Base-by-base conservation (phyloP, 768 basidiomycete species). In the Collybiopsis luxurians region DNA sequence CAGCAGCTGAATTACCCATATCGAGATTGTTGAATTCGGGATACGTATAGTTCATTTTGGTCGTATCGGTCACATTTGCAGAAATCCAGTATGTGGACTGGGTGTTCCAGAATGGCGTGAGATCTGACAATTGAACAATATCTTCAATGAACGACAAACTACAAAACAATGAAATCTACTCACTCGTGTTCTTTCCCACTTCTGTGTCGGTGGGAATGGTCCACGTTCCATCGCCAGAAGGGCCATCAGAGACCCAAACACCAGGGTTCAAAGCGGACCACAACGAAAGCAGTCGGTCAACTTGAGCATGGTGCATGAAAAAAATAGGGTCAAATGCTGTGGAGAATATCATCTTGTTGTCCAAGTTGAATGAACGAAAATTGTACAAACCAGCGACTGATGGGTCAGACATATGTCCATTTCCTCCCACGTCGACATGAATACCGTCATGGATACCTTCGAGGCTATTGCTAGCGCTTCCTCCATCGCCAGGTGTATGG, bases 271-370 rank as follows among this genome's bases (percentile, higher is more conserved):
- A 57, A 1, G 77, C 80, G 4, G 72, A 67, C 82, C 81, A 83
- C 17, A 83, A 67, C 6, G 79, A 70, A 23, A 82, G 67, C 59
- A 81, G n/a, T 21, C 81, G 76, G 57, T 84, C 82, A 24, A 82
- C 79, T 45, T 84, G 79, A 57, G 65, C 59, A 61, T 84, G 82
- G 59, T 83, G 82, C 58, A 83, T 62, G 65, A 72, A 82, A 70
- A 84, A 82, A 59, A 81, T 75, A 0, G 80, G 79, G 61, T 83
- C 82, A 57, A 80, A 79, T 0, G 69, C 80, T 78, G 53, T 15
- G 30, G 23, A 24, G 12, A 21, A 17, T 23, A 38, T 59, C 40
- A 34, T 13, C 23, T 24, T 30, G 26, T 10, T 12, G 13, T 19
- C n/a, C 30, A 30, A 42, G 39, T 38, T 43, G 36, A 7, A 26